Conservation (phyloP, 495 filamentous ascomycete genomes). For the Penicillium maclennaniae region DNA sequence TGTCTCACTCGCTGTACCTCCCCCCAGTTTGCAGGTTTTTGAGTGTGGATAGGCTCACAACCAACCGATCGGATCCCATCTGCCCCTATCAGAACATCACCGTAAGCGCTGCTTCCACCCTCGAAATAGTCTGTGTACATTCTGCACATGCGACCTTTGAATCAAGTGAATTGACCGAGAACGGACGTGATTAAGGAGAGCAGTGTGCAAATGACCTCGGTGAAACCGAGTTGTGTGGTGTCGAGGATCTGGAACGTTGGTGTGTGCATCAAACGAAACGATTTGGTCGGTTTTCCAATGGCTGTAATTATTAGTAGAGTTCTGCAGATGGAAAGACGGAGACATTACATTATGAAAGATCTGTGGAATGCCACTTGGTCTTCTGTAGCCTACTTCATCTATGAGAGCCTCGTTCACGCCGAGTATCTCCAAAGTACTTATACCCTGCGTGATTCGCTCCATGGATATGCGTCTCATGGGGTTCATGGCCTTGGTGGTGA, state of each 20-base stretch:
- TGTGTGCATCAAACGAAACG: conserved; percentile 35
- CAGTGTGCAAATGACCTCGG: conserved; percentile 44
- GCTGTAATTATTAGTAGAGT: conserved; percentile 1
- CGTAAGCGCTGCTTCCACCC: conserved; percentile 26
- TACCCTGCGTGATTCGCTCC: conserved; percentile 19
- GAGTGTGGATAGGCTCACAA: not conserved
- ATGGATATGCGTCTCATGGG: not conserved
- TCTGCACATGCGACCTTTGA: conserved; percentile 16
- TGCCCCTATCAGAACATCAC: conserved; percentile 33
- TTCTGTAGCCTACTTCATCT: conserved; percentile 39
- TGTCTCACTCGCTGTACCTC: conserved; percentile 22
- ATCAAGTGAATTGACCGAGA: conserved; percentile 24
- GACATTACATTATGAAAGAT: conserved; percentile 26
- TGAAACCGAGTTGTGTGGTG: conserved; percentile 47
- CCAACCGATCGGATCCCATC: conserved; percentile 36
- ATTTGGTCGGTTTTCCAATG: conserved; percentile 47
- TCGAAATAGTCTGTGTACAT: conserved; percentile 29
- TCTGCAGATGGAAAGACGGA: not conserved
- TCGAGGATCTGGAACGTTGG: conserved; percentile 33
- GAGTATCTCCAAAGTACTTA: conserved; percentile 45
- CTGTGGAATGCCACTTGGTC: conserved; percentile 37
- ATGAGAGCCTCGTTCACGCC: conserved; percentile 38
- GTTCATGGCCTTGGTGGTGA: not conserved
- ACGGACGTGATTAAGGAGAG: conserved; percentile 40
- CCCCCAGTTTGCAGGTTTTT: not conserved